These are phyloP conservation scores for Didymella glomerata DNA, from an alignment of 2,329 filamentous ascomycete species.

Conservation along the genomic window DNA sequence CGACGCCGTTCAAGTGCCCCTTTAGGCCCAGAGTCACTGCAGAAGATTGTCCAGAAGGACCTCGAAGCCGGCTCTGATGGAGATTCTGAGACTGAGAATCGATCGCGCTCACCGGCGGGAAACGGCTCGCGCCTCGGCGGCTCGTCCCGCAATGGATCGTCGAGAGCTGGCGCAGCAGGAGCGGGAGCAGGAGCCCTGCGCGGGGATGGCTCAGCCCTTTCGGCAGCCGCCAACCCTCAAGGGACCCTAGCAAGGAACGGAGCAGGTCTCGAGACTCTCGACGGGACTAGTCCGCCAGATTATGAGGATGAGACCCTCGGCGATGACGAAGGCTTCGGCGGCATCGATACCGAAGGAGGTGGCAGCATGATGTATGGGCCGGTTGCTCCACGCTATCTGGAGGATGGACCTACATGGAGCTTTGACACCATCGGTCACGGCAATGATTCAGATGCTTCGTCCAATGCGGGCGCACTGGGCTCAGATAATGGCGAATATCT, in stretches of 20 bases:
- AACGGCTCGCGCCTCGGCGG: slow-evolving; percentile 87
- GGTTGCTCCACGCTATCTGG: slow-evolving; percentile 11
- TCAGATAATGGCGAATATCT: slow-evolving; percentile 27
- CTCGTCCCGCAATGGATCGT: slow-evolving; percentile 89
- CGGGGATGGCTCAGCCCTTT: slow-evolving; percentile 47
- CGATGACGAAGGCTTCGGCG: slow-evolving; percentile 31
- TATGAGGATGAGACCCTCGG: slow-evolving; percentile 38
- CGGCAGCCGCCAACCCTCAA: slow-evolving; percentile 44
- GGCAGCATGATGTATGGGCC: slow-evolving; percentile 21
- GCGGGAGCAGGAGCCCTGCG: slow-evolving; percentile 61
- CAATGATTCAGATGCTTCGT: slow-evolving; percentile 29
- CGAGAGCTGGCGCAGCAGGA: slow-evolving; percentile 85
- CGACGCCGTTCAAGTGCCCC: slow-evolving; percentile 79
- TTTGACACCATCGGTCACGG: slow-evolving; percentile 25
- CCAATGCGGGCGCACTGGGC: slow-evolving; percentile 35
- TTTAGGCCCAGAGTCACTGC: slow-evolving; percentile 80
- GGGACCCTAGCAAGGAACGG: slow-evolving; percentile 48
- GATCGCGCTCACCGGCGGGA: slow-evolving; percentile 68
- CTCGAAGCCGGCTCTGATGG: slow-evolving; percentile 53
- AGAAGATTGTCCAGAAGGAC: slow-evolving; percentile 71
- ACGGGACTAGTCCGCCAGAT: slow-evolving; percentile 33
- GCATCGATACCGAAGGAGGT: slow-evolving; percentile 13
- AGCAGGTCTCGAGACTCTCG: slow-evolving; percentile 47
- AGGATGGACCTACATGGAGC: slow-evolving; percentile 34
- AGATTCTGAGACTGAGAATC: slow-evolving; percentile 51